These are phyloP conservation scores for Leishmania tarentolae DNA, from an alignment of 208 protist species.

Conservation along the genomic window DNA sequence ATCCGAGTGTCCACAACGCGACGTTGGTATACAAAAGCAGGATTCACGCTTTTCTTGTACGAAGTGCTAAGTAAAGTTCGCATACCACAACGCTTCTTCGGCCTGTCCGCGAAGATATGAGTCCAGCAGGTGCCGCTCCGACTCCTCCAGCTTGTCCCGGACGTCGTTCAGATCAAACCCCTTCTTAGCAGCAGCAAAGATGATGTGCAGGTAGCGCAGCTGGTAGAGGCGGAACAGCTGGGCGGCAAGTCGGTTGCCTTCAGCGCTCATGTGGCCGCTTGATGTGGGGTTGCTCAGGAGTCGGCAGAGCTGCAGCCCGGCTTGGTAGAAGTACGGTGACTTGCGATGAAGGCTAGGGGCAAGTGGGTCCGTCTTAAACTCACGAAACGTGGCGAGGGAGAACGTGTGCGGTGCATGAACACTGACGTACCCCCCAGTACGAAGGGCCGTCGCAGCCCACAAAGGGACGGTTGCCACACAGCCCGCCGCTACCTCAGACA, in stretches of 20 bases:
- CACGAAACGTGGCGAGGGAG: constrained; percentile 64
- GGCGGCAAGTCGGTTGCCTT: constrained; percentile 67
- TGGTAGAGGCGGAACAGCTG: constrained; percentile 81
- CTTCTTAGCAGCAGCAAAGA: constrained; percentile 64
- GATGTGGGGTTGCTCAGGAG: constrained; percentile 57
- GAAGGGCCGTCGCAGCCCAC: constrained; percentile 64
- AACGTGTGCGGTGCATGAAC: constrained; percentile 56
- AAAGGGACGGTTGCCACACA: constrained; percentile 56
- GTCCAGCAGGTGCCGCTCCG: constrained; percentile 65
- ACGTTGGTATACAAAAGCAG: not conserved
- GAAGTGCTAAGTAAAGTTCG: constrained; percentile 16
- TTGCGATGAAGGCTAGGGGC: constrained; percentile 61
- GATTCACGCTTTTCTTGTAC: not conserved
- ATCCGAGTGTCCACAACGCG: not conserved
- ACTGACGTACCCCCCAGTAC: constrained; percentile 48
- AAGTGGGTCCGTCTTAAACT: constrained; percentile 81
- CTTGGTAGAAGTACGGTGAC: constrained; percentile 76
- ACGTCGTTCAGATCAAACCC: constrained; percentile 77
- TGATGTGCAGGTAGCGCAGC: constrained; percentile 74
- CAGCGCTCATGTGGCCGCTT: constrained; percentile 36
- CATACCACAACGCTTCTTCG: constrained; percentile 56
- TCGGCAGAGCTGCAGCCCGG: constrained; percentile 51
- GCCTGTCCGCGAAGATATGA: constrained; percentile 41
- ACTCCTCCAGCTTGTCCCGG: constrained; percentile 68
- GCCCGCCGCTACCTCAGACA: constrained; percentile 52